Conservation (phyloP, 2,329 filamentous ascomycete species). For the Verticillium isaacii region DNA sequence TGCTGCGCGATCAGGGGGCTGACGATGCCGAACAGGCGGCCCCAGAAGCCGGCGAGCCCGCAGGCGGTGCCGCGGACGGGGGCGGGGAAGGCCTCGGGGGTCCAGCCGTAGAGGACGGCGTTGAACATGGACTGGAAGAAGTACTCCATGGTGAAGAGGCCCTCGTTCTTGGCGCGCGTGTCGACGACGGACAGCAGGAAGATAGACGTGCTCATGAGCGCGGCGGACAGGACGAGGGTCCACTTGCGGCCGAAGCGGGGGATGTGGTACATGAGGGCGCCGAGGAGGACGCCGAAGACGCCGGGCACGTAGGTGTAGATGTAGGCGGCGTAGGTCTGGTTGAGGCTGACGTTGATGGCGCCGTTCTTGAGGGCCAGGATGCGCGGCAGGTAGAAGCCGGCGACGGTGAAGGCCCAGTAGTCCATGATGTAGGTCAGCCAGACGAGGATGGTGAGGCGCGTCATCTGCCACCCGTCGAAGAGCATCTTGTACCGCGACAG, state of each 20-base stretch:
- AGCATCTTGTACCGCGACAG: constrained; percentile 25
- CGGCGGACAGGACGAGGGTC: constrained; percentile 19
- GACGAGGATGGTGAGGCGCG: constrained; percentile 25
- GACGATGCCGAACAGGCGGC: constrained; percentile 52
- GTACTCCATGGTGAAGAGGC: constrained; percentile 22
- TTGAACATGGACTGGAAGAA: constrained; percentile 21
- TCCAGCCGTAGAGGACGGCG: constrained; percentile 13
- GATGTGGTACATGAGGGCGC: constrained; percentile 39
- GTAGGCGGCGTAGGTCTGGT: constrained; percentile 45
- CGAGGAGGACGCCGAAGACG: constrained; percentile 44
- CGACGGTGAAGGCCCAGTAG: constrained; percentile 32
- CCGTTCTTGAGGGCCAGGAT: constrained; percentile 49
- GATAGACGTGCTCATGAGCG: constrained; percentile 19
- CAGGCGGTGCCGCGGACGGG: constrained; percentile 46
- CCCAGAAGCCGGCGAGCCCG: constrained; percentile 55
- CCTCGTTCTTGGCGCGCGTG: constrained; percentile 18
- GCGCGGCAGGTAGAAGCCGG: constrained; percentile 37
- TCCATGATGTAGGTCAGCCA: constrained; percentile 34
- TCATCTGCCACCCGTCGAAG: constrained; percentile 26
- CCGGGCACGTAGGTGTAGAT: constrained; percentile 50
- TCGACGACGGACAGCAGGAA: constrained; percentile 19
- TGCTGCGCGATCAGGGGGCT: constrained; percentile 50
- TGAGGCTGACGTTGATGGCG: constrained; percentile 33
- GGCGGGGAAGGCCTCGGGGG: constrained; percentile 27
- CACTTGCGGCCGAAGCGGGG: constrained; percentile 23